A percentile compares a stretch with the other conserved stretches of the same genome.
These are phyloP conservation scores for Colletotrichum orbiculare DNA, from an alignment of 2,329 filamentous ascomycete species.

Conservation along the genomic window DNA sequence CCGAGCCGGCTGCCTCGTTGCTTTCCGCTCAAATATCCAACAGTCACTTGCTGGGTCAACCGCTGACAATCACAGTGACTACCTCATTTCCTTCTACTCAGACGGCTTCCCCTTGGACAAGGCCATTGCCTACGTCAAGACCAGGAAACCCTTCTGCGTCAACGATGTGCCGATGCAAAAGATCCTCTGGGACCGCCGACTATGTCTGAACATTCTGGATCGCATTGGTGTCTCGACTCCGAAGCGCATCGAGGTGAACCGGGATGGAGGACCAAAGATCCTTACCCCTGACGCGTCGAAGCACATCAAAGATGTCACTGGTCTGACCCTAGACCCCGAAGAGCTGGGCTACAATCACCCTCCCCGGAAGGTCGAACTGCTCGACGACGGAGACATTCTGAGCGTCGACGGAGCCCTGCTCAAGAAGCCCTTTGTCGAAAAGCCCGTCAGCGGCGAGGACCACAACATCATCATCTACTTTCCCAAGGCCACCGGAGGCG, in stretches of 20 bases:
- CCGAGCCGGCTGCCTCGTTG: background rate
- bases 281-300: conserved; percentile 83
- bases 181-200: conserved; percentile 92
- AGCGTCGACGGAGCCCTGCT: conserved; percentile 86
- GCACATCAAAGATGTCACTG: conserved; percentile 83
- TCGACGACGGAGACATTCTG: conserved; percentile 90
- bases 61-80: conserved; percentile 68
- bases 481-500: conserved; percentile 85
- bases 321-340: conserved; percentile 76
- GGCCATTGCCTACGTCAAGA: conserved; percentile 92
- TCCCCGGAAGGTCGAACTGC: conserved; percentile 79
- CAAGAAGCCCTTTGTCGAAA: conserved; percentile 96
- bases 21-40: background rate
- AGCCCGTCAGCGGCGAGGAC: conserved; percentile 97
- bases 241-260: conserved; percentile 86
- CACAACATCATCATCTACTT: conserved; percentile 99
- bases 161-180: conserved; percentile 99
- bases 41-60: background rate
- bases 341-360: conserved; percentile 64
- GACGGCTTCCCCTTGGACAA: conserved; percentile 98
- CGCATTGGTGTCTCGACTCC: conserved; percentile 91
- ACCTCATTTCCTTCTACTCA: conserved; percentile 97
- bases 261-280: conserved; percentile 87
- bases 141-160: conserved; percentile 95
- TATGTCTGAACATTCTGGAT: conserved; percentile 90